These are phyloP conservation scores for Russula brevipes DNA, from an alignment of 768 basidiomycete genomes.

Conservation along the genomic window DNA sequence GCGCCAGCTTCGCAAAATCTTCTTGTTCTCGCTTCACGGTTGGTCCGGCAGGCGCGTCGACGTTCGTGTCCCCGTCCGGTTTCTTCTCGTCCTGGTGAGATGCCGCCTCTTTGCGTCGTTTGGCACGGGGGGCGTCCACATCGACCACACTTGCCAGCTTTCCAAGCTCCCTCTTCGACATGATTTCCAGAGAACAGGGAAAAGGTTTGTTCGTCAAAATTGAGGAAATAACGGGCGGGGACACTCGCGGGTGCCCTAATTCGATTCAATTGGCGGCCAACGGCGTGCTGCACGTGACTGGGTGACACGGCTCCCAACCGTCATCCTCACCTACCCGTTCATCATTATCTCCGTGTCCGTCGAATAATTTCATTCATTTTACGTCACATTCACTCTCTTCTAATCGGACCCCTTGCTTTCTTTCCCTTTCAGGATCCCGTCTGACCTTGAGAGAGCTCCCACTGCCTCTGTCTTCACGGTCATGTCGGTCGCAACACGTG, in stretches of 20 bases:
- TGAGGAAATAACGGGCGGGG: slow-evolving; percentile 8
- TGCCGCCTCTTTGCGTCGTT: slow-evolving; percentile 45
- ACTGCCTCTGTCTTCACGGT: no score
- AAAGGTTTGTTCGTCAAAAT: background rate
- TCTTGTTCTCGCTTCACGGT: slow-evolving; percentile 30
- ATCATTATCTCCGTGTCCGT: no score
- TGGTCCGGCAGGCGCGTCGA: slow-evolving; percentile 32
- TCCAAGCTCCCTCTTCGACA: slow-evolving; percentile 51
- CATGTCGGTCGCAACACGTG: no score
- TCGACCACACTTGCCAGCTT: slow-evolving; percentile 37
- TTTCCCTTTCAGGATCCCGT: no score
- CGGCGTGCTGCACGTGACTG: slow-evolving; percentile 5
- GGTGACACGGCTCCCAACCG: background rate
- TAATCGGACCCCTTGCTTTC: no score
- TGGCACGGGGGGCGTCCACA: slow-evolving; percentile 44
- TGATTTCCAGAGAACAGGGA: slow-evolving; percentile 19
- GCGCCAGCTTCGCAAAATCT: slow-evolving; percentile 29
- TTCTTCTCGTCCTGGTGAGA: slow-evolving; percentile 34
- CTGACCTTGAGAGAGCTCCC: no score
- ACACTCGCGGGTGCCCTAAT: slow-evolving; percentile 10
- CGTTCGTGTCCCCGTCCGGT: slow-evolving; percentile 38
- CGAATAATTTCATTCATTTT: no score
- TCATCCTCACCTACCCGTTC: no score
- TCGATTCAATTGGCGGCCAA: slow-evolving; percentile 8
- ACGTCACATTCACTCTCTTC: no score